Conservation (phyloP, 345 rosid species). For the Cardiospermum halicacabum region DNA sequence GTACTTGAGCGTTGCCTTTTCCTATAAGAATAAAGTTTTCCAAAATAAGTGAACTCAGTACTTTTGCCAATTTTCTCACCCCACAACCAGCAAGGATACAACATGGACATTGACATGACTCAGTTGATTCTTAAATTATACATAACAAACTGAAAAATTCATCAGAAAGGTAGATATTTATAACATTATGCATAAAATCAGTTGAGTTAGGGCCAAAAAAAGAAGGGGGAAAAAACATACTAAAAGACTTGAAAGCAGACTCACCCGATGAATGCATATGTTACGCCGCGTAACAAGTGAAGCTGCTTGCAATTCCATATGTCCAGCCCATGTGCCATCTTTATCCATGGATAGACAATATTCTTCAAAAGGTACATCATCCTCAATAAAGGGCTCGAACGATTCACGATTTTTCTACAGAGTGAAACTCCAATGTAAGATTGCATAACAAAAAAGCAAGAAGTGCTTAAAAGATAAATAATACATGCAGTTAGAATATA, state of each 20-base stretch:
- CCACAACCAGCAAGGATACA: not conserved
- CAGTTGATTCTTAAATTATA: not conserved
- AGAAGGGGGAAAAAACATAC: no score
- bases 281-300: conserved; percentile 80
- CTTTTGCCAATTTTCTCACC: not conserved
- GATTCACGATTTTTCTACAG: conserved; percentile 64
- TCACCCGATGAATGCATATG: conserved; percentile 85
- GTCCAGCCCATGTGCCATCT: conserved; percentile 97
- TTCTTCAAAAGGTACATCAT: conserved; percentile 82
- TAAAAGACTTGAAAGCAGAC: not conserved
- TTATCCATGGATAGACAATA: conserved; percentile 75
- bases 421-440: conserved; percentile 21
- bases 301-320: conserved; percentile 94
- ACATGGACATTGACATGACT: conserved; percentile 1
- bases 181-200: not conserved
- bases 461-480: not conserved
- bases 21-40: no score
- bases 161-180: not conserved
- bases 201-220: not conserved
- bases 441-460: not conserved
- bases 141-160: not conserved
- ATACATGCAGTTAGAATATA: not conserved
- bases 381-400: conserved; percentile 92
- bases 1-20: no score
- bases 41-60: not conserved